A percentile compares a stretch with the other conserved stretches of the same genome.
These are phyloP conservation scores for Seiridium cupressi DNA, from an alignment of 2,329 filamentous ascomycete species.

Conservation along the genomic window DNA sequence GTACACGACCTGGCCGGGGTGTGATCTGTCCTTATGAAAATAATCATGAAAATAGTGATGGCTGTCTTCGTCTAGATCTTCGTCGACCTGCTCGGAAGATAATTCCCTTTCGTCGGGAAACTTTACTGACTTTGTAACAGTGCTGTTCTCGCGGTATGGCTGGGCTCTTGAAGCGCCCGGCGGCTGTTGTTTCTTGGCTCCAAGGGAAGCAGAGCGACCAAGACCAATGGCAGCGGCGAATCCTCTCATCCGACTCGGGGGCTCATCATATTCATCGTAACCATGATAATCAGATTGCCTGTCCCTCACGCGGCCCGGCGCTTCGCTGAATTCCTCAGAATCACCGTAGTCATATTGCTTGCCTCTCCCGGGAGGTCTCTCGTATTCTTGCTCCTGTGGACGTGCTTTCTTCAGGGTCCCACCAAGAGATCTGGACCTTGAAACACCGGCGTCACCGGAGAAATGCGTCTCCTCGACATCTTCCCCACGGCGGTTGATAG, in stretches of 20 bases:
- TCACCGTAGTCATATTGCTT: too few relatives aligned
- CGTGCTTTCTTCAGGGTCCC: conserved; percentile 12
- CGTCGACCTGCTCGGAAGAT: conserved; percentile 14
- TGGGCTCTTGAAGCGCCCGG: conserved; percentile 1
- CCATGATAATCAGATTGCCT: conserved; percentile 16
- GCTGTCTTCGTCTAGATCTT: conserved; percentile 20
- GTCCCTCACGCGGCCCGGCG: too few relatives aligned
- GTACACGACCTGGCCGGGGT: conserved; percentile 56
- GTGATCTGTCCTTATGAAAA: conserved; percentile 28
- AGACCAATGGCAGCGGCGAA: conserved; percentile 20
- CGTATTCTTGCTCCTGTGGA: conserved; percentile 14
- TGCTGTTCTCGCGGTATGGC: conserved; percentile 6
- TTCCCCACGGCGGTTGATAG: conserved; percentile 5
- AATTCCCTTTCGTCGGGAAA: conserved; percentile 25
- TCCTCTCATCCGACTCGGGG: conserved; percentile 18
- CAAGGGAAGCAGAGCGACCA: conserved; percentile 19
- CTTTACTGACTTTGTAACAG: conserved; percentile 25
- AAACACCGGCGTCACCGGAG: neutral
- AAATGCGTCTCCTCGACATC: conserved; percentile 9
- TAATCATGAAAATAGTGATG: conserved; percentile 22
- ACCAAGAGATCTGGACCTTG: neutral
- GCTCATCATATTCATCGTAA: conserved; percentile 17
- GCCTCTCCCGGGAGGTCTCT: conserved; percentile 18
- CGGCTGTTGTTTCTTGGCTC: conserved; percentile 13
- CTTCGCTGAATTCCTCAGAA: too few relatives aligned